Percentiles rank a stretch among this genome's conserved stretches.
Conservation (phyloP, 2,329 filamentous ascomycete genomes). For the Trichophyton verrucosum region DNA sequence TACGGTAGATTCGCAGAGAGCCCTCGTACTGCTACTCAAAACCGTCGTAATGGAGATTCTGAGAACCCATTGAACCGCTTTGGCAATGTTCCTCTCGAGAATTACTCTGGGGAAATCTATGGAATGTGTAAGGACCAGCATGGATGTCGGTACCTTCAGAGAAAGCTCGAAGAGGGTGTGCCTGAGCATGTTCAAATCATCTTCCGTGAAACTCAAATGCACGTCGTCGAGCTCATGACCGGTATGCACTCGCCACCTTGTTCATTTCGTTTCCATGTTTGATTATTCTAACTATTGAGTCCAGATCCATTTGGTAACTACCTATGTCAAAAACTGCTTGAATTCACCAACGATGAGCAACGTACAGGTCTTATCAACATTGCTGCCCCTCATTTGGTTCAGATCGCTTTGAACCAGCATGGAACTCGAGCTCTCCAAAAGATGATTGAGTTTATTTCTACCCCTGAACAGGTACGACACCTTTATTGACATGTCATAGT, state of each 20-base stretch:
- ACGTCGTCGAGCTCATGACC: constrained; percentile 96
- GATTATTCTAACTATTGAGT: background rate
- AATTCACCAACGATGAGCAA: constrained; percentile 90
- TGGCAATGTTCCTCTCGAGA: constrained; percentile 69
- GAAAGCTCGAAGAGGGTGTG: constrained; percentile 85
- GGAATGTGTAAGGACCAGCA: constrained; percentile 94
- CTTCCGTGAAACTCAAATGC: constrained; percentile 82
- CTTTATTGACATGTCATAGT: background rate
- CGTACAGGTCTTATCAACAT: constrained; percentile 87
- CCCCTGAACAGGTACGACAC: constrained; percentile 52
- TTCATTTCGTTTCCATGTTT: background rate
- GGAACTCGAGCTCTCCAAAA: constrained; percentile 94
- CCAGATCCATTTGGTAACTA: constrained; percentile 95
- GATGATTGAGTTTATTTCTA: constrained; percentile 97
- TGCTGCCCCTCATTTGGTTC: constrained; percentile 73
- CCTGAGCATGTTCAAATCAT: constrained; percentile 80
- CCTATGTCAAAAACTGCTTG: constrained; percentile 93
- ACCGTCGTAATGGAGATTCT: constrained; percentile 43
- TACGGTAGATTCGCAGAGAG: constrained; percentile 52
- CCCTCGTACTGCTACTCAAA: constrained; percentile 63
- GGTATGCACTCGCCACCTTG: constrained; percentile 25
- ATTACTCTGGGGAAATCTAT: constrained; percentile 73
- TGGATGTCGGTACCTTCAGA: constrained; percentile 90
- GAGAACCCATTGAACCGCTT: constrained; percentile 61
- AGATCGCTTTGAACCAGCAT: constrained; percentile 92